phyloP scores from a whole-genome alignment of 2,329 filamentous ascomycete species.

The Chaetomium sp. region DNA sequence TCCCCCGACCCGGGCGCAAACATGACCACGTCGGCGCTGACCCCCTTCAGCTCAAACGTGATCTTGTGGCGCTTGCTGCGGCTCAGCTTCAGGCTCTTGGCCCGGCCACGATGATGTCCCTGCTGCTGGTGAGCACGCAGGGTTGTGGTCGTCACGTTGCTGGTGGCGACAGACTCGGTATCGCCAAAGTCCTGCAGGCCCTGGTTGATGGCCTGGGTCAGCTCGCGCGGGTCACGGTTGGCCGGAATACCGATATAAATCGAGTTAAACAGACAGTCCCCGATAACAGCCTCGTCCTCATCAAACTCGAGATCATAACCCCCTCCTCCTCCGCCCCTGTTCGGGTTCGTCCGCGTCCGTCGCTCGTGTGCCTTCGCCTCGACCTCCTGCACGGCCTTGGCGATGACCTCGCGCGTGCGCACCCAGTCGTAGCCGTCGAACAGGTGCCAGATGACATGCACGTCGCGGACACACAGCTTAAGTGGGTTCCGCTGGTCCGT shows the following conservation, averaged over 20 bases:
- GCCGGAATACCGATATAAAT: slow-evolving; percentile 93
- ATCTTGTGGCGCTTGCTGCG: slow-evolving; percentile 92
- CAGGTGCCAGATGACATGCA: slow-evolving; percentile 94
- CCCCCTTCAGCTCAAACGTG: slow-evolving; percentile 81
- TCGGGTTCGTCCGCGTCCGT: slow-evolving; percentile 47
- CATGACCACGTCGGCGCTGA: slow-evolving; percentile 73
- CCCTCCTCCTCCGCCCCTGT: slow-evolving; percentile 31
- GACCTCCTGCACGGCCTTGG: slow-evolving; percentile 80
- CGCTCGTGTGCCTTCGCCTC: slow-evolving; percentile 76
- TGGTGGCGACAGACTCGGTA: slow-evolving; percentile 80
- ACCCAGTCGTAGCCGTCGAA: slow-evolving; percentile 98
- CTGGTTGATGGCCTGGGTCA: slow-evolving; percentile 78
- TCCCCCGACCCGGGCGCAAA: slow-evolving; percentile 73
- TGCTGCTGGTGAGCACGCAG: slow-evolving; percentile 40
- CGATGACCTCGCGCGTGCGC: slow-evolving; percentile 76
- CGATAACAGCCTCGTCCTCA: slow-evolving; percentile 78
- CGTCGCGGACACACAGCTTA: slow-evolving; percentile 71
- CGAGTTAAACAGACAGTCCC: slow-evolving; percentile 95
- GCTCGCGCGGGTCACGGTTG: slow-evolving; percentile 75
- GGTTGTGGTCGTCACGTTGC: slow-evolving; percentile 56
- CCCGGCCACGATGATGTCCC: slow-evolving; percentile 22
- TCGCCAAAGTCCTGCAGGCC: slow-evolving; percentile 81
- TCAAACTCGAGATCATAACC: slow-evolving; percentile 57
- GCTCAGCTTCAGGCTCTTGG: slow-evolving; percentile 62
- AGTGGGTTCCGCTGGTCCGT: slow-evolving; percentile 64